These are phyloP conservation scores for Lotus japonicus DNA, from an alignment of 306 rosid genomes.

Conservation along the genomic window DNA sequence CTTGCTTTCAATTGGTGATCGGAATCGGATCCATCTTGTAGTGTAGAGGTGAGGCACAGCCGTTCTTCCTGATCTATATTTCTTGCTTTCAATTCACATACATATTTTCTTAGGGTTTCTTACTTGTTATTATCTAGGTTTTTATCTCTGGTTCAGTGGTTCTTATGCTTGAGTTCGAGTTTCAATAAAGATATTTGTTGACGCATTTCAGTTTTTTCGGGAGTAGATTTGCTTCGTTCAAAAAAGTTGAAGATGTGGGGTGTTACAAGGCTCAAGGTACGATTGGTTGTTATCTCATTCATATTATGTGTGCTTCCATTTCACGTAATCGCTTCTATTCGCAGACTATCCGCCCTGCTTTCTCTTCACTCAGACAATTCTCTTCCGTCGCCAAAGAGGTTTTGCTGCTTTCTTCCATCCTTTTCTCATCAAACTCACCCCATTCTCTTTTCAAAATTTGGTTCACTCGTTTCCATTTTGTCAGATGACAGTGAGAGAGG, in stretches of 20 bases:
- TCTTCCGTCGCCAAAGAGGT: constrained; percentile 77
- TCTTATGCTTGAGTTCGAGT: neutral
- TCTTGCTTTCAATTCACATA: neutral
- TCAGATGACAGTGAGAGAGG: constrained; percentile 83
- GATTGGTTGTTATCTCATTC: neutral
- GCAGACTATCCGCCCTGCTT: constrained; percentile 60
- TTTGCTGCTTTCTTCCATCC: neutral
- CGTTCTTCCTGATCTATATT: too few species aligned
- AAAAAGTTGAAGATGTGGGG: constrained; percentile 55
- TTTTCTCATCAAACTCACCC: neutral
- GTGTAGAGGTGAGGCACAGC: too few species aligned
- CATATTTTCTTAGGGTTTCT: neutral
- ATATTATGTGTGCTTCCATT: neutral
- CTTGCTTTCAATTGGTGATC: too few species aligned
- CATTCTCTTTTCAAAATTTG: neutral
- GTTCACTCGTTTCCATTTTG: neutral
- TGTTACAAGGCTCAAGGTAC: constrained; percentile 45
- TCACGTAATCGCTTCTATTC: neutral
- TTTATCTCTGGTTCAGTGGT: too few species aligned
- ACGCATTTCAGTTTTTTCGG: too few species aligned
- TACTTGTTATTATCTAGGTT: neutral
- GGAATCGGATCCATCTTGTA: too few species aligned
- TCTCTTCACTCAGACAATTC: constrained; percentile 48
- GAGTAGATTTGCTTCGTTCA: constrained; percentile 3
- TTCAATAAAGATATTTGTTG: too few species aligned